These are phyloP conservation scores for Aspergillus sp. DNA, from an alignment of 2,329 filamentous ascomycete genomes.

Conservation along the genomic window DNA sequence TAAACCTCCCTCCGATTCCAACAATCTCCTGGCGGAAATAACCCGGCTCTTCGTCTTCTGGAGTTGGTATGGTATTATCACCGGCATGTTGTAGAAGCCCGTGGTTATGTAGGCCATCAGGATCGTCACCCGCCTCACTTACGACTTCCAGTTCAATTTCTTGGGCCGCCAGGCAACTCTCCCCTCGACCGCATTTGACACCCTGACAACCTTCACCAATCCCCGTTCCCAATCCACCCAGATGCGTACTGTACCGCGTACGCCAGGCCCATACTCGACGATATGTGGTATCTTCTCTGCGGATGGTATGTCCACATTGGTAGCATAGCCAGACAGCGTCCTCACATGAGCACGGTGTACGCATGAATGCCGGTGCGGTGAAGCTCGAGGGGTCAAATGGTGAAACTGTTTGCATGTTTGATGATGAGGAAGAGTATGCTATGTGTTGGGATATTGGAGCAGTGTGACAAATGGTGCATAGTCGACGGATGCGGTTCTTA, in stretches of 20 bases:
- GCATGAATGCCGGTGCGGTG: conserved; percentile 45
- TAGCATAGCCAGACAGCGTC: conserved; percentile 72
- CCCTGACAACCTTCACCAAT: conserved; percentile 84
- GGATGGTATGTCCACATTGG: conserved; percentile 68
- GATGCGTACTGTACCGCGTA: conserved; percentile 68
- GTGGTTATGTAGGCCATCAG: conserved; percentile 12
- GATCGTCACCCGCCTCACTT: conserved; percentile 66
- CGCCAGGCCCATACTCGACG: conserved; percentile 80
- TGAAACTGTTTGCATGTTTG: not conserved
- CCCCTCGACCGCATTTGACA: conserved; percentile 76
- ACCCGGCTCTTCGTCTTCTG: conserved; percentile 49
- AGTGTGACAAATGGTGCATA: conserved; percentile 69
- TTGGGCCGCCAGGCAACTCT: conserved; percentile 66
- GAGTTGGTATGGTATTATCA: not conserved
- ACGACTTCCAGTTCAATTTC: conserved; percentile 79
- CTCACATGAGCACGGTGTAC: conserved; percentile 52
- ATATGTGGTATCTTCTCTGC: conserved; percentile 52
- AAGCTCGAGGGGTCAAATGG: conserved; percentile 30
- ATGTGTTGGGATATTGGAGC: conserved; percentile 52
- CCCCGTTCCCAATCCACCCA: conserved; percentile 75
- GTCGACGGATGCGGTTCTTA: conserved; percentile 68
- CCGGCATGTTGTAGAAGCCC: conserved; percentile 2
- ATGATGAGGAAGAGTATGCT: conserved; percentile 25
- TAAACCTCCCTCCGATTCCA: conserved; percentile 79
- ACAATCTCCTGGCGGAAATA: conserved; percentile 86